These are phyloP conservation scores for Gossypium arboreum DNA, from an alignment of 345 rosid genomes.

Conservation along the genomic window DNA sequence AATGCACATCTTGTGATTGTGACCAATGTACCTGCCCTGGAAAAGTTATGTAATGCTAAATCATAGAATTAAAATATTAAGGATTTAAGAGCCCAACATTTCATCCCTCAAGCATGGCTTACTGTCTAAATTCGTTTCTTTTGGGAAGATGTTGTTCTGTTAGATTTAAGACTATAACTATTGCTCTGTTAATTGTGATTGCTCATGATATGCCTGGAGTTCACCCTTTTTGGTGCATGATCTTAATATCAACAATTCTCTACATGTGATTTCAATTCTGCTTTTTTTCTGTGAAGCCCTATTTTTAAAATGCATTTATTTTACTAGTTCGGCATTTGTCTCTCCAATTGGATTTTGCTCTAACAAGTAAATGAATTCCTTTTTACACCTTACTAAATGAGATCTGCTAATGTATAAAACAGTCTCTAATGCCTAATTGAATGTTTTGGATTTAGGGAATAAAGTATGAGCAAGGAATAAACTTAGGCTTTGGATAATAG, in stretches of 20 bases:
- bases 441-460: not conserved
- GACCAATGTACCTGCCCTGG: not conserved
- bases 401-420: not conserved
- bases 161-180: not conserved
- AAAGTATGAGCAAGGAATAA: not conserved
- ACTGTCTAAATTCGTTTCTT: not conserved
- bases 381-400: not conserved
- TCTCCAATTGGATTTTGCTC: not conserved
- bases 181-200: not conserved
- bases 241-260: not conserved
- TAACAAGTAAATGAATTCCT: not conserved
- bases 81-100: not conserved
- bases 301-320: not conserved
- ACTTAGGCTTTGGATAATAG: not conserved
- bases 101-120: not conserved
- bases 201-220: not conserved
- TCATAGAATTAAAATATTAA: not conserved
- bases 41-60: not conserved
- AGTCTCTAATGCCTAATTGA: not conserved
- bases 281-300: not conserved
- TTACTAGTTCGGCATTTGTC: not conserved
- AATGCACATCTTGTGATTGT: conserved; percentile 1
- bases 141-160: not conserved
- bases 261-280: not conserved
- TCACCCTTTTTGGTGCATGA: not conserved